Conservation (phyloP, 768 basidiomycete species). For the Agaricus blazei region DNA sequence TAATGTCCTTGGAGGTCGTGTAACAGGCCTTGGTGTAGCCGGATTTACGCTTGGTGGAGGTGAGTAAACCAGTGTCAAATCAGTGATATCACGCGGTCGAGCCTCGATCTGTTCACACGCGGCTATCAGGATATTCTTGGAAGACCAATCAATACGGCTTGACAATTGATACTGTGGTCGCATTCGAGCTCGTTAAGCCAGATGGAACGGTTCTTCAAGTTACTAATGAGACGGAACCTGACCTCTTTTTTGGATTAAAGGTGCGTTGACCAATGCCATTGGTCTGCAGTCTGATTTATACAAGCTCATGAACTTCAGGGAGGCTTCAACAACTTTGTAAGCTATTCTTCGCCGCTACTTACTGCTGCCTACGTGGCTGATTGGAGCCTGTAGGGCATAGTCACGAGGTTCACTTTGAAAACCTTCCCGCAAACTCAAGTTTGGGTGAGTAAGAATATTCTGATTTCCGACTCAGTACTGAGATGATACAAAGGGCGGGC, state of each 20-base stretch:
- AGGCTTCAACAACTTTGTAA: constrained; percentile 55
- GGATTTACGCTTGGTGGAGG: constrained; percentile 46
- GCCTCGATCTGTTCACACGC: background rate
- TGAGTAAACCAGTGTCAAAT: constrained; percentile 11
- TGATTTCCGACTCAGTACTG: background rate
- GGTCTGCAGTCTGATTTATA: background rate
- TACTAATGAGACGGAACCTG: constrained; percentile 26
- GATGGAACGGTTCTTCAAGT: constrained; percentile 38
- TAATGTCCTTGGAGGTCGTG: constrained; percentile 44
- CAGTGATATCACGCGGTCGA: background rate
- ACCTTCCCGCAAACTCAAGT: constrained; percentile 51
- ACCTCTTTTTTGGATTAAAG: constrained; percentile 35
- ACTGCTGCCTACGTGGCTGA: constrained; percentile 10
- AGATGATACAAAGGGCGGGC: constrained; percentile 39
- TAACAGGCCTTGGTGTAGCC: constrained; percentile 42
- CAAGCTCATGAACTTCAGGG: constrained; percentile 30
- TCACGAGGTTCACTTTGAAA: constrained; percentile 52
- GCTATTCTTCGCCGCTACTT: background rate
- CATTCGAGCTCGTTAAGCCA: constrained; percentile 54
- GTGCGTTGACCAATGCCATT: background rate
- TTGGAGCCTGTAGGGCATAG: constrained; percentile 37
- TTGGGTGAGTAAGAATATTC: constrained; percentile 39
- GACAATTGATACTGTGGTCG: constrained; percentile 50
- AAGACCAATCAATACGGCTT: constrained; percentile 57
- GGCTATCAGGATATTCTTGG: constrained; percentile 52